Conservation (phyloP, 2,329 filamentous ascomycete species). For the Aspergillus fumigatus region DNA sequence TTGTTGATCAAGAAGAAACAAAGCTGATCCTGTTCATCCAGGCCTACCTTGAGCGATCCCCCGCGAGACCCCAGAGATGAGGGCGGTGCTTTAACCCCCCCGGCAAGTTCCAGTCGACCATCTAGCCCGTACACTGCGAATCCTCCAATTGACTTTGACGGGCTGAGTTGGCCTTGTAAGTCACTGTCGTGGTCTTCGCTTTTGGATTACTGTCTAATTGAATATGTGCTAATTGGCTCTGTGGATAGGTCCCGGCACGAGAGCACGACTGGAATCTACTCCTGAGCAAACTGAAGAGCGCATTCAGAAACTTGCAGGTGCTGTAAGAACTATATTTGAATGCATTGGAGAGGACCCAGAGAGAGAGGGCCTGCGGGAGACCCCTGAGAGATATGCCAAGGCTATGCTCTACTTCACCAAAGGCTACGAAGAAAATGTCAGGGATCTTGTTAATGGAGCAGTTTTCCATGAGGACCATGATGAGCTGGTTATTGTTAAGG, state of each 20-base stretch:
- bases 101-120: slow-evolving; percentile 47
- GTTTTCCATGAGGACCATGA: slow-evolving; percentile 97
- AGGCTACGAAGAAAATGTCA: slow-evolving; percentile 91
- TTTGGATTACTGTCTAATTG: slow-evolving; percentile 6
- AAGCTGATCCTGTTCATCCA: slow-evolving; percentile 7
- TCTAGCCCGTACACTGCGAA: slow-evolving; percentile 47
- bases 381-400: slow-evolving; percentile 85
- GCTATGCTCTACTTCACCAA: slow-evolving; percentile 95
- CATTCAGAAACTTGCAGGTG: slow-evolving; percentile 58
- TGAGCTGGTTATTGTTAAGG: slow-evolving; percentile 95
- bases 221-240: slow-evolving; percentile 6
- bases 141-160: slow-evolving; percentile 50
- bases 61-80: slow-evolving; percentile 52
- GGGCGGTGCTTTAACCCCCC: slow-evolving; percentile 47
- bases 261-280: slow-evolving; percentile 52
- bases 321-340: slow-evolving; percentile 60
- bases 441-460: slow-evolving; percentile 85
- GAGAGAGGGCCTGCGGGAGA: slow-evolving; percentile 59
- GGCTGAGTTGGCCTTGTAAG: slow-evolving; percentile 50
- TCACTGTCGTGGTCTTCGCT: slow-evolving; percentile 8
- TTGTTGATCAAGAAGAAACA: neutral
- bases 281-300: slow-evolving; percentile 55
- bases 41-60: slow-evolving; percentile 43
- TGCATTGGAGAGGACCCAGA: slow-evolving; percentile 64
- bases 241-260: slow-evolving; percentile 41